phyloP scores from a whole-genome alignment of 495 filamentous ascomycete genomes.

The Aspergillus nanangensis region DNA sequence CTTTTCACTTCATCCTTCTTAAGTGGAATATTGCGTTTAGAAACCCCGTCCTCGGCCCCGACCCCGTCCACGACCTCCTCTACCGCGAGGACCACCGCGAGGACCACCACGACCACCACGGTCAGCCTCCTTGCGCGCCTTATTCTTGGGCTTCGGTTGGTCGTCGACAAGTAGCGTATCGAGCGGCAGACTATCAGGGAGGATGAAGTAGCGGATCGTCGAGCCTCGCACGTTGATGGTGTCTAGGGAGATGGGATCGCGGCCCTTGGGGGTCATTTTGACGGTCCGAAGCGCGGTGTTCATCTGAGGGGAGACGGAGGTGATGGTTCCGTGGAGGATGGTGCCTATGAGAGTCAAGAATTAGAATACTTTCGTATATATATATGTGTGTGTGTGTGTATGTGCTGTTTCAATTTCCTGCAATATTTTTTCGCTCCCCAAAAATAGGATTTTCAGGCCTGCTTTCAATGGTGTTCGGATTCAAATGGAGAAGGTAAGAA shows the following conservation, averaged over 20 bases:
- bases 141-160: conserved; percentile 97
- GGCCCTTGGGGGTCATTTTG: conserved; percentile 86
- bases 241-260: conserved; percentile 81
- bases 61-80: conserved; percentile 57
- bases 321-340: conserved; percentile 92
- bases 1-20: neutral
- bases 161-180: conserved; percentile 95
- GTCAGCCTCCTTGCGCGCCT: conserved; percentile 90
- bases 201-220: conserved; percentile 89
- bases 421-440: too few relatives aligned
- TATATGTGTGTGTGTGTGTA: neutral
- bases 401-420: too few relatives aligned
- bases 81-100: conserved; percentile 49
- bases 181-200: conserved; percentile 89
- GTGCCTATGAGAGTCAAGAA: conserved; percentile 56
- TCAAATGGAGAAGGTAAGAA: too few relatives aligned
- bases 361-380: neutral
- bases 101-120: conserved; percentile 57
- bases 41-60: conserved; percentile 64
- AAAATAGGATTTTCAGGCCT: too few relatives aligned
- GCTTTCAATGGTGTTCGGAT: too few relatives aligned
- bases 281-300: conserved; percentile 90
- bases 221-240: conserved; percentile 95
- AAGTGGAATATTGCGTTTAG: too few relatives aligned
- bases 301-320: conserved; percentile 93